phyloP scores from a whole-genome alignment of 441 rosid species.

The Brassica balearica region DNA sequence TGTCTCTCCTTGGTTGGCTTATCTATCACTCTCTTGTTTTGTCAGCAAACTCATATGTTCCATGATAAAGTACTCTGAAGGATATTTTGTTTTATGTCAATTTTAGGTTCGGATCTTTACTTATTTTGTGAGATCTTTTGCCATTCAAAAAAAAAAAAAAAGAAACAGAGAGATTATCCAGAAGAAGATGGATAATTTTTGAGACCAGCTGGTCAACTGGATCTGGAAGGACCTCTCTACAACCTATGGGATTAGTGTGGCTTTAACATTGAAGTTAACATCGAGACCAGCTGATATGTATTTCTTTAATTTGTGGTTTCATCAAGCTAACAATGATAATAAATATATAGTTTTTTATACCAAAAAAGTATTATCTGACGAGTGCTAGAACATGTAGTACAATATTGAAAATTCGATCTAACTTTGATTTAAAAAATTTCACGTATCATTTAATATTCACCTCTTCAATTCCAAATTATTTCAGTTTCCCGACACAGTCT shows the following conservation, averaged over 20 bases:
- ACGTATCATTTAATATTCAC: background rate
- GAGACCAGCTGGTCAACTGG: constrained; percentile 38
- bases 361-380: too few relatives aligned
- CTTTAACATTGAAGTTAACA: constrained; percentile 24
- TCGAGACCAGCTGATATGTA: background rate
- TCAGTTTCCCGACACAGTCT: constrained; percentile 37
- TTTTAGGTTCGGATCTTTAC: constrained; percentile 4
- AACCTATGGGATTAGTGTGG: constrained; percentile 25
- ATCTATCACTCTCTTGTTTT: constrained; percentile 14
- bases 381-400: too few relatives aligned
- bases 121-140: background rate
- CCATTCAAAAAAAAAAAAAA: constrained; percentile 5
- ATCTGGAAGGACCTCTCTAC: constrained; percentile 3
- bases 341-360: too few relatives aligned
- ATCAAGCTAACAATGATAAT: too few relatives aligned
- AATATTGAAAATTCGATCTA: too few relatives aligned
- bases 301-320: too few relatives aligned
- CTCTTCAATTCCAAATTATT: constrained; percentile 13
- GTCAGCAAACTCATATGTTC: constrained; percentile 32
- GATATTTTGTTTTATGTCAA: constrained; percentile 31
- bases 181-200: constrained; percentile 16
- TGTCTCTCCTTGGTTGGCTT: background rate
- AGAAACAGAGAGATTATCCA: constrained; percentile 9
- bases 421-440: too few relatives aligned
- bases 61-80: constrained; percentile 17